phyloP scores from a whole-genome alignment of 2,329 filamentous ascomycete genomes.

The Leptographium procerum region DNA sequence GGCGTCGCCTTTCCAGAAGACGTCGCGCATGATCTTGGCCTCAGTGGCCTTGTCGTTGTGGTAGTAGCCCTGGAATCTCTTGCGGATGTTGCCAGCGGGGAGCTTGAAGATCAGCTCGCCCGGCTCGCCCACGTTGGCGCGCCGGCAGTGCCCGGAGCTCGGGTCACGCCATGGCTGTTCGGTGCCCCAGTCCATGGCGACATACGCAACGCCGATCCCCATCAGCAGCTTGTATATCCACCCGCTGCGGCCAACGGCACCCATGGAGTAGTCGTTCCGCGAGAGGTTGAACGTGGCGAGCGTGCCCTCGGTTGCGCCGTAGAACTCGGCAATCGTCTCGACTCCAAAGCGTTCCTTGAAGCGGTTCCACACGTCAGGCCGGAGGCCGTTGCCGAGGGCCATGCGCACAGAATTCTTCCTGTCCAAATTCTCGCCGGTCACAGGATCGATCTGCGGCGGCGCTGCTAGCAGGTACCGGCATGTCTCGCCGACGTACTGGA shows the following conservation, averaged over 20 bases:
- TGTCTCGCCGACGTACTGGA: constrained; percentile 85
- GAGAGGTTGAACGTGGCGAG: constrained; percentile 61
- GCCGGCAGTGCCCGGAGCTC: constrained; percentile 56
- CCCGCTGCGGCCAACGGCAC: constrained; percentile 67
- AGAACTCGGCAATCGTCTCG: constrained; percentile 66
- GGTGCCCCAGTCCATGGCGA: constrained; percentile 60
- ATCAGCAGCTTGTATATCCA: constrained; percentile 45
- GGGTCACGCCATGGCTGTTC: constrained; percentile 58
- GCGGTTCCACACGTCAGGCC: constrained; percentile 73
- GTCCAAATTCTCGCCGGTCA: constrained; percentile 58
- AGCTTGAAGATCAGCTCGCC: constrained; percentile 69
- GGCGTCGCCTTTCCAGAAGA: constrained; percentile 64
- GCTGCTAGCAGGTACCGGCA: constrained; percentile 69
- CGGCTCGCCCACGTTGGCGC: constrained; percentile 45
- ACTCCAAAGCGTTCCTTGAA: constrained; percentile 77
- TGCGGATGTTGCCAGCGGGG: constrained; percentile 48
- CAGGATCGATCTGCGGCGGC: constrained; percentile 48
- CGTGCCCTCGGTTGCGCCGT: constrained; percentile 64
- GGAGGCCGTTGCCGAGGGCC: constrained; percentile 75
- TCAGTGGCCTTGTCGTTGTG: constrained; percentile 59
- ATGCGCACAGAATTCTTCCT: constrained; percentile 59
- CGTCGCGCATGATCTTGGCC: constrained; percentile 62
- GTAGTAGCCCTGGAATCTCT: constrained; percentile 73
- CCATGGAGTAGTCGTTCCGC: constrained; percentile 60
- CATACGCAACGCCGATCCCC: constrained; percentile 40